phyloP scores from a whole-genome alignment of 1,139 yeast genomes.

The Kodamaea fungicola region DNA sequence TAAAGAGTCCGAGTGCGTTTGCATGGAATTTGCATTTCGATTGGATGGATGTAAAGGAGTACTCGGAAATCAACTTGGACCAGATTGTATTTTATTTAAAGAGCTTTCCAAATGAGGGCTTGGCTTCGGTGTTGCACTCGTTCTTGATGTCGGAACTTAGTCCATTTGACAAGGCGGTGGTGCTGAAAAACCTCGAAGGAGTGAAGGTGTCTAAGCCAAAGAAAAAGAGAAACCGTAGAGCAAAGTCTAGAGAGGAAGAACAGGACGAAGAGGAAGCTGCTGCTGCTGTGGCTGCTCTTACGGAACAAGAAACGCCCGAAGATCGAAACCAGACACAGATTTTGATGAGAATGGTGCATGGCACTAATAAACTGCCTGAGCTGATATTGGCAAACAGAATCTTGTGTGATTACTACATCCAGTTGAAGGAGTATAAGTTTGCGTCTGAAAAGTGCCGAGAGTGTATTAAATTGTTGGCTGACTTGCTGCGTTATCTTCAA shows the following conservation, averaged over 20 bases:
- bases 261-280: slow-evolving; percentile 10
- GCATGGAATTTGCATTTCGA: slow-evolving; percentile 82
- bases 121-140: slow-evolving; percentile 61
- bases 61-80: slow-evolving; percentile 48
- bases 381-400: slow-evolving; percentile 64
- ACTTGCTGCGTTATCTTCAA: slow-evolving; percentile 45
- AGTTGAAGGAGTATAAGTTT: slow-evolving; percentile 59
- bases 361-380: slow-evolving; percentile 44
- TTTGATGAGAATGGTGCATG: slow-evolving; percentile 51
- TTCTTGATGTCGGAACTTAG: slow-evolving; percentile 66
- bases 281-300: slow-evolving; percentile 9
- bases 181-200: slow-evolving; percentile 12
- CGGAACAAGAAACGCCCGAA: slow-evolving; percentile 14
- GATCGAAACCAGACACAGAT: slow-evolving; percentile 50
- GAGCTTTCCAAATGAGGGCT: slow-evolving; percentile 57
- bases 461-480: slow-evolving; percentile 59
- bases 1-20: slow-evolving; percentile 51
- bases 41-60: slow-evolving; percentile 58
- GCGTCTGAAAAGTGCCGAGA: slow-evolving; percentile 59
- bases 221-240: slow-evolving; percentile 5
- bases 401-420: slow-evolving; percentile 56
- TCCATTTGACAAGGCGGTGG: slow-evolving; percentile 41
- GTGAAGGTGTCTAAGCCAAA: slow-evolving; percentile 4
- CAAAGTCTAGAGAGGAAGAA: slow-evolving; percentile 6
- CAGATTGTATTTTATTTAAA: slow-evolving; percentile 49